Percentiles rank a stretch among this genome's conserved stretches.
These are phyloP conservation scores for barrel medic (Medicago truncatula) DNA, from an alignment of 306 rosid genomes.

Conservation along the genomic window MtrunA17r5.0-ANR NC_053042.1:16354001-16354500, in stretches of 20 bases:
- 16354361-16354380: constrained; percentile 26
- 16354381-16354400: background rate
- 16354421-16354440: background rate
- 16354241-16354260: constrained; percentile 76
- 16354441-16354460: background rate
- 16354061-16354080: constrained; percentile 6
- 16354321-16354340: constrained; percentile 46
- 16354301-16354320: constrained; percentile 64
- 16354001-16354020: constrained; percentile 20
- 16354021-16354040: constrained; percentile 25
- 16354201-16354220: constrained; percentile 34
- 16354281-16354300: too few species aligned
- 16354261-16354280: constrained; percentile 88
- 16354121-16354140: too few species aligned
- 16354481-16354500: background rate
- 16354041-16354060: constrained; percentile 15
- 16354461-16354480: constrained; percentile 3
- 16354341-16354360: constrained; percentile 67
- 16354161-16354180: background rate
- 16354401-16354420: background rate
- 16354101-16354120: too few species aligned
- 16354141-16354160: background rate
- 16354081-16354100: constrained; percentile 16
- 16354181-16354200: constrained; percentile 9
- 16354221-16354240: constrained; percentile 40